Evolutionary conservation across 768 basidiomycete species (phyloP).

Genomic region (Trametes cubensis): DNA sequence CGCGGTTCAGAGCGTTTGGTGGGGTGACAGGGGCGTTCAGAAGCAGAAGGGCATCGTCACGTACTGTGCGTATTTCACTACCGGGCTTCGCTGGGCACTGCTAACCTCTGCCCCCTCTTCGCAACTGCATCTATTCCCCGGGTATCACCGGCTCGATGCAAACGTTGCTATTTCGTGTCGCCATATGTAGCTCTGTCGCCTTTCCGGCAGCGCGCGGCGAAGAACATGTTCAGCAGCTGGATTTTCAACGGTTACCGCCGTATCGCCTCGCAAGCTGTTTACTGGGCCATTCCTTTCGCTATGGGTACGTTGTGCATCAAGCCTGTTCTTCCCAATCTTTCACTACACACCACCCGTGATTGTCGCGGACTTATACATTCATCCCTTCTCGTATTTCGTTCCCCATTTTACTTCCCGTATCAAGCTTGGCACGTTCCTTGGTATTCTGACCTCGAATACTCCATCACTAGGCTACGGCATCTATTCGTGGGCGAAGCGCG

Average conservation of each 20-base stretch:
- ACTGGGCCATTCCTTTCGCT: conserved; percentile 78
- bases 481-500: conserved; percentile 78
- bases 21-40: conserved; percentile 74
- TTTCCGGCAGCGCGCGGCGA: conserved; percentile 73
- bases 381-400: too few relatives aligned
- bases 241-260: conserved; percentile 87
- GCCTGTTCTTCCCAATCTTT: too few relatives aligned
- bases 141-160: too few relatives aligned
- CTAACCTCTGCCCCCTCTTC: too few relatives aligned
- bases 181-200: conserved; percentile 71
- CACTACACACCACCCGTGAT: too few relatives aligned
- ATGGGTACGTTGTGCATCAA: conserved; percentile 58
- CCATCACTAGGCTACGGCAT: conserved; percentile 71
- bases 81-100: neutral
- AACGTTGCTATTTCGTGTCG: too few relatives aligned
- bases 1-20: conserved; percentile 75
- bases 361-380: too few relatives aligned
- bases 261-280: conserved; percentile 70
- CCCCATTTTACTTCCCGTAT: too few relatives aligned
- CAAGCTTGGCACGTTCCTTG: too few relatives aligned
- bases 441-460: neutral
- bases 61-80: conserved; percentile 66
- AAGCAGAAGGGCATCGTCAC: conserved; percentile 76
- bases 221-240: conserved; percentile 71
- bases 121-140: too few relatives aligned